phyloP scores from a whole-genome alignment of 345 rosid genomes.

The Conringia planisiliqua region DNA sequence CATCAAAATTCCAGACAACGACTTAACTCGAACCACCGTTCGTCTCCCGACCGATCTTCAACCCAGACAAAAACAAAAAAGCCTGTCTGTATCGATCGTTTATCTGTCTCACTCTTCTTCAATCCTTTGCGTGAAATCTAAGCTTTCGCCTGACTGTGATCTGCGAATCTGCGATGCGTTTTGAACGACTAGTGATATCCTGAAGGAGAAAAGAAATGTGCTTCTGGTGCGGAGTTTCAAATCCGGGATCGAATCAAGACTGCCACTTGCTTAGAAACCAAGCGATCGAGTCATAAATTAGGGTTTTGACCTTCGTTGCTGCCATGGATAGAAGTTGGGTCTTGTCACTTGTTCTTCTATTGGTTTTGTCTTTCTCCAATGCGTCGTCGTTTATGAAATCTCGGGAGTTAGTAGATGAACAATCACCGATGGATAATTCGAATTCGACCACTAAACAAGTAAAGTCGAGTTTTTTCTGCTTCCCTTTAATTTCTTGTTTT shows the following conservation, averaged over 20 bases:
- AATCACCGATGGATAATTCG: conserved; percentile 19
- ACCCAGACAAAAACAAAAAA: background rate
- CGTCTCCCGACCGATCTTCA: conserved; percentile 7
- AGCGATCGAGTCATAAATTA: conserved; percentile 12
- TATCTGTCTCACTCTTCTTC: background rate
- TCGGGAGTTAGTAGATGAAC: conserved; percentile 38
- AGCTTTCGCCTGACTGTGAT: conserved; percentile 27
- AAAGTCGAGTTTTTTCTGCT: conserved; percentile 11
- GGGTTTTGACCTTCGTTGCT: conserved; percentile 3
- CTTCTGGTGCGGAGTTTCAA: conserved; percentile 6
- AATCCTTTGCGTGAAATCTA: background rate
- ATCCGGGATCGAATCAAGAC: conserved; percentile 16
- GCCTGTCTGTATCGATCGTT: background rate
- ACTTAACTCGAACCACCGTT: conserved; percentile 16
- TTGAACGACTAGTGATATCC: background rate
- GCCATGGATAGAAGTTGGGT: conserved; percentile 43
- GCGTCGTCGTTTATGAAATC: conserved; percentile 30
- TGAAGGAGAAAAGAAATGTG: conserved; percentile 16
- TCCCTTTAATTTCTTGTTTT: background rate
- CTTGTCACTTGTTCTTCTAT: conserved; percentile 35
- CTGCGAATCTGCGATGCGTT: conserved; percentile 21
- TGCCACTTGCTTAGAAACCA: background rate
- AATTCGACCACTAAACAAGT: conserved; percentile 36
- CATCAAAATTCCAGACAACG: background rate
- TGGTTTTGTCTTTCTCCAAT: conserved; percentile 44